Base-by-base conservation (phyloP, 352 stramenopile genomes). In the Globisporangium cylindrosporum region DNA sequence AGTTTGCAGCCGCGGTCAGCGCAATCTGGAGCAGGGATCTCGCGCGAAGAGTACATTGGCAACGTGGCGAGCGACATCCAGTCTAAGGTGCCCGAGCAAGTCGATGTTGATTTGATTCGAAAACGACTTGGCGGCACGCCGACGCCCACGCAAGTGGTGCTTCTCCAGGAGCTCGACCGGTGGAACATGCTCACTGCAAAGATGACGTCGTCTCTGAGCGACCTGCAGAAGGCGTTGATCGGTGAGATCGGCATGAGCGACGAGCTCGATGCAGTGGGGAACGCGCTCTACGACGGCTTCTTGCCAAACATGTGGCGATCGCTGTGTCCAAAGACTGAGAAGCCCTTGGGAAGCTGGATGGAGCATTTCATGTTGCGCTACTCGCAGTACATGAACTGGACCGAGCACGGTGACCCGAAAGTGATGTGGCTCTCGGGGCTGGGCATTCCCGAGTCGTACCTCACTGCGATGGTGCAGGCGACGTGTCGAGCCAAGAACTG, bases 181-280 rank as follows among this genome's bases (percentile, higher is more conserved):
- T 99, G 93, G 94, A 99, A 99, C 71, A 64, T 90, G 63, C 82
- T 99, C 25, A 92, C 89, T 0, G 81, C 80, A 7, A 82, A 79
- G 5, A 98, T 98, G 93, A 76, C 73, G 1, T 59, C 72, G 9
- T 97, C 91, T 6, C 73, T 99, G 0, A 76, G 81, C 48, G 92
- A 98, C 66, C 69, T 99, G 2, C 88, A 97, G 67, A 97, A 97
- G 62, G 96, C 96, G 2, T 73, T 99, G 3, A 88, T 94, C 18
- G 95, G 95, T 55, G 95, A 98, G 67, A 98, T 99, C 64, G 95
- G 95, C 53, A 99, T 99, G 96, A 98, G 90, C 72, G 96, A 99
- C 68, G 87, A 98, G 58, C 79, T 99, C 15, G 96, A 99, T 64
- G 84, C 87, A 4, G 81, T 99, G 2, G 95, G 90, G 15, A 94